Percentiles rank a stretch among this genome's conserved stretches.
phyloP scores from a whole-genome alignment of 83 land plant genomes.

The Picea engelmannii region DNA sequence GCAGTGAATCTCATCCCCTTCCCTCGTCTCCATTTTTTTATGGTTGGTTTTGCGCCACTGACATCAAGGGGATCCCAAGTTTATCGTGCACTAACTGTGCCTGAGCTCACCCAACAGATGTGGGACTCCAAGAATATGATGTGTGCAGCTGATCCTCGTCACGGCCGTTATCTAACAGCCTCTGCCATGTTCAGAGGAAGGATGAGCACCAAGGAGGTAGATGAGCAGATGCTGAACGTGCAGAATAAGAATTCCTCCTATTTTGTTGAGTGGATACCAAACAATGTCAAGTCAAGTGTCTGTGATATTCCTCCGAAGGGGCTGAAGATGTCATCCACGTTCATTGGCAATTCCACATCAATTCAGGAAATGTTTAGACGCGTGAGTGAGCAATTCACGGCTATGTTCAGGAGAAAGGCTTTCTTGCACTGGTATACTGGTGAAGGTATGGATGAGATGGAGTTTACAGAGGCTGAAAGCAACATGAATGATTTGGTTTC shows the following conservation, averaged over 20 bases:
- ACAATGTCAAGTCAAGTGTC: conserved; percentile 31
- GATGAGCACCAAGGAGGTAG: conserved; percentile 8
- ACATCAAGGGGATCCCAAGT: no score
- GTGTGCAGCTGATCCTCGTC: conserved; percentile 46
- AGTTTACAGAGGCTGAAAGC: not conserved
- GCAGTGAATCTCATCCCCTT: no score
- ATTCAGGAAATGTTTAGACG: conserved; percentile 10
- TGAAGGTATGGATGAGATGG: conserved; percentile 8
- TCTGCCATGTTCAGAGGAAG: conserved; percentile 12
- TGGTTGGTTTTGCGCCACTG: no score
- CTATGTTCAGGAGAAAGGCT: conserved; percentile 32
- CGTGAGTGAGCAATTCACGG: conserved; percentile 27
- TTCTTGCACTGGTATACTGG: conserved; percentile 21
- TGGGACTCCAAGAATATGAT: conserved; percentile 58
- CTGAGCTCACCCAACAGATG: conserved; percentile 27
- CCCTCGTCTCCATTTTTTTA: no score
- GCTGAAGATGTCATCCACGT: conserved; percentile 31
- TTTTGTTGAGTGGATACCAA: conserved; percentile 10
- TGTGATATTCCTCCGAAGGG: conserved; percentile 32
- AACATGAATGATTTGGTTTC: conserved; percentile 14
- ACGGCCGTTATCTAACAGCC: conserved; percentile 12
- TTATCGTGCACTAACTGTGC: conserved; percentile 18
- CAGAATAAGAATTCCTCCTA: conserved; percentile 36
- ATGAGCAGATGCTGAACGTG: conserved; percentile 20
- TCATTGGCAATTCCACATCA: conserved; percentile 24